These are phyloP conservation scores for Peronospora farinosa DNA, from an alignment of 352 stramenopile genomes.

Conservation along the genomic window DNA sequence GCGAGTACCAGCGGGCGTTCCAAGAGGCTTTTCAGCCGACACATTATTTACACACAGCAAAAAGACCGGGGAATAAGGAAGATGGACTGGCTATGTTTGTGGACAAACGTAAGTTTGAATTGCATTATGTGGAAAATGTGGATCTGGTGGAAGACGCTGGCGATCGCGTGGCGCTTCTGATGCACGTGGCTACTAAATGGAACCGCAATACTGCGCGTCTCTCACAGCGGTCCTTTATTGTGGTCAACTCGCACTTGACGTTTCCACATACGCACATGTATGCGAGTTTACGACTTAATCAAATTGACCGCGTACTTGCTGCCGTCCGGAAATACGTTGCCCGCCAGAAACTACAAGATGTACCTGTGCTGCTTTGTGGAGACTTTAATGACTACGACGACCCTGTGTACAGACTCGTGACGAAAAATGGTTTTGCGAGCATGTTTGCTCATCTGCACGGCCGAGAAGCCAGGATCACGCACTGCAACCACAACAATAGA, in stretches of 20 bases:
- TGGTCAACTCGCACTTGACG: constrained; percentile 83
- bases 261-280: constrained; percentile 81
- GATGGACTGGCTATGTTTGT: constrained; percentile 79
- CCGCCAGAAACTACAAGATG: constrained; percentile 53
- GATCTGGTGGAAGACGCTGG: constrained; percentile 65
- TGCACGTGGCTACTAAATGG: constrained; percentile 81
- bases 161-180: constrained; percentile 76
- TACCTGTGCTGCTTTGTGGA: constrained; percentile 74
- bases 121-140: constrained; percentile 75
- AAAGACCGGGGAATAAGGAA: constrained; percentile 71
- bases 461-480: constrained; percentile 74
- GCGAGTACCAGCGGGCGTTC: constrained; percentile 68
- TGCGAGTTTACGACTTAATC: constrained; percentile 63
- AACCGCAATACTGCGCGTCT: constrained; percentile 43
- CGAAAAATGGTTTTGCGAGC: constrained; percentile 62
- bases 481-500: constrained; percentile 87
- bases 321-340: constrained; percentile 63
- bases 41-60: constrained; percentile 69
- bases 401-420: constrained; percentile 68
- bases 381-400: constrained; percentile 87
- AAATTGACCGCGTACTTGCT: constrained; percentile 75
- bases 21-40: constrained; percentile 49
- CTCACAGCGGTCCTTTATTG: constrained; percentile 61
- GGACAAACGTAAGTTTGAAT: constrained; percentile 64
- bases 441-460: constrained; percentile 72